These are phyloP conservation scores for Pestalotiopsis sp. DNA, from an alignment of 2,329 filamentous ascomycete genomes.

Conservation along the genomic window DNA sequence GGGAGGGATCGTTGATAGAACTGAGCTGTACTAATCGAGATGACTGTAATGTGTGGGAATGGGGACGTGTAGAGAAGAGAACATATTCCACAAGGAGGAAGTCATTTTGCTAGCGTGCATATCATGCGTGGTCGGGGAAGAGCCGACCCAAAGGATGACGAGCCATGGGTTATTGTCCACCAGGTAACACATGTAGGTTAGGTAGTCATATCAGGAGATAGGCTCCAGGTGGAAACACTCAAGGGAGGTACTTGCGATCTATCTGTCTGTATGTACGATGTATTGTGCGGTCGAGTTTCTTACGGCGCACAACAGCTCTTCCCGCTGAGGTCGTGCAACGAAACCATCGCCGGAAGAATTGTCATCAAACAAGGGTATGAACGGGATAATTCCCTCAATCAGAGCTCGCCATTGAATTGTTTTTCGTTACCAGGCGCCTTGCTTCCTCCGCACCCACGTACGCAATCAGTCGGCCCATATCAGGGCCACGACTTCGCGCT, in stretches of 20 bases:
- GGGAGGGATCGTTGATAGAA: background rate
- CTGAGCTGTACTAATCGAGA: background rate
- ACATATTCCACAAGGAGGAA: background rate
- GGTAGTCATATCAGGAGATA: background rate
- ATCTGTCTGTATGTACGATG: background rate
- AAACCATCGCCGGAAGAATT: background rate
- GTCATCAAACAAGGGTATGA: background rate
- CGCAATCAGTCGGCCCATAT: background rate
- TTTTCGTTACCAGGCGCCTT: background rate
- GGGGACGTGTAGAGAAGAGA: background rate
- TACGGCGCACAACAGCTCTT: background rate
- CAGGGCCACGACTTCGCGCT: background rate
- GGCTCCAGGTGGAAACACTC: background rate
- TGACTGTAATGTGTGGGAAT: background rate
- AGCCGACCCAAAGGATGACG: background rate
- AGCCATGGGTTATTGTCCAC: background rate
- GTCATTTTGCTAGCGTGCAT: background rate
- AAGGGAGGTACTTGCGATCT: background rate
- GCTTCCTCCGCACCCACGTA: background rate
- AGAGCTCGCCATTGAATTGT: background rate
- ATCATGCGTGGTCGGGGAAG: background rate
- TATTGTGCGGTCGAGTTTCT: no score
- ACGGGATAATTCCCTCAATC: constrained; percentile 9
- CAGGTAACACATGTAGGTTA: no score
- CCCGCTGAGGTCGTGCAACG: background rate